Evolutionary conservation across 2,329 filamentous ascomycete species (phyloP).

Genomic region (Aspergillus sp.): DNA sequence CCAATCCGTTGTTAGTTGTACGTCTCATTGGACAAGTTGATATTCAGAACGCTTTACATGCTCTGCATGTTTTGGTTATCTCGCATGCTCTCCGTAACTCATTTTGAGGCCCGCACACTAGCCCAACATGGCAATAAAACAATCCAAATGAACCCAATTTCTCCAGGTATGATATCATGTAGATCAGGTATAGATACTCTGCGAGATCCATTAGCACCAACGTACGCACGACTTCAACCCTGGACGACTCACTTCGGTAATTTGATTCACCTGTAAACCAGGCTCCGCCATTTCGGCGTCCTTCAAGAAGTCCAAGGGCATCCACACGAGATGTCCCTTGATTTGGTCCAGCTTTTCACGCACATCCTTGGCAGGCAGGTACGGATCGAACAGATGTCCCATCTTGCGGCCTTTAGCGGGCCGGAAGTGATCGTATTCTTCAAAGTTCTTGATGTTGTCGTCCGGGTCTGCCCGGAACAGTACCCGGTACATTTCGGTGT

Average conservation of each 20-base stretch:
- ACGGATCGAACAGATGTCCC: slow-evolving; percentile 83
- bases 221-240: background rate
- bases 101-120: background rate
- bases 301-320: slow-evolving; percentile 83
- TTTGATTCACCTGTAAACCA: slow-evolving; percentile 79
- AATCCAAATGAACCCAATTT: background rate
- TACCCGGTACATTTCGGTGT: slow-evolving; percentile 76
- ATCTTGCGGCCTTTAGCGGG: slow-evolving; percentile 64
- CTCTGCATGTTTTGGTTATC: no score
- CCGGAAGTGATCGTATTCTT: slow-evolving; percentile 81
- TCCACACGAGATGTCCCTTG: slow-evolving; percentile 88
- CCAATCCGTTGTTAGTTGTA: no score
- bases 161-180: background rate
- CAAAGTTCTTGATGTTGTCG: slow-evolving; percentile 81
- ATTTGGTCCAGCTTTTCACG: slow-evolving; percentile 73
- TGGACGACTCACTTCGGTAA: slow-evolving; percentile 71
- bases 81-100: no score
- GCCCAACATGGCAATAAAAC: background rate
- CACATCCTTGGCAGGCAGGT: slow-evolving; percentile 69
- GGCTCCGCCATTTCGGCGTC: slow-evolving; percentile 87
- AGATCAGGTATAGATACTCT: slow-evolving; percentile 35
- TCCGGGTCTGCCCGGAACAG: slow-evolving; percentile 91
- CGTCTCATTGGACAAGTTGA: no score
- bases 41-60: no score
- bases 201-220: background rate